Evolutionary conservation across 257 asterid genomes (phyloP).

Genomic region (Schizonepeta tenuifolia): DNA sequence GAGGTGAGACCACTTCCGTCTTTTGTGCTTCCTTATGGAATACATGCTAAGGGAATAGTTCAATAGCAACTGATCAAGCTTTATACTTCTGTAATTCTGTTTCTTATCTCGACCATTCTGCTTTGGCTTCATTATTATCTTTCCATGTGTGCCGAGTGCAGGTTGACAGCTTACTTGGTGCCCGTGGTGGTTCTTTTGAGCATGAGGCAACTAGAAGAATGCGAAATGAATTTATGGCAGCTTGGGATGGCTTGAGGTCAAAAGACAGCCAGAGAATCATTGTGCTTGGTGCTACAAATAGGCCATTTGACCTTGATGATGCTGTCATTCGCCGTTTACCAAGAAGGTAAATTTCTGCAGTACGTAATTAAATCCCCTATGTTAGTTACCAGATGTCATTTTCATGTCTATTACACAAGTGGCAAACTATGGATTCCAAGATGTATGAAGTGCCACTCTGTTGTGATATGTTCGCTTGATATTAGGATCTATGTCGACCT

Average conservation of each 20-base stretch:
- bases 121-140: conserved; percentile 16
- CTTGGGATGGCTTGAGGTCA: conserved; percentile 99
- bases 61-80: neutral
- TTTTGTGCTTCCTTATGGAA: conserved; percentile 22
- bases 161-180: conserved; percentile 99
- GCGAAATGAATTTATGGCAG: conserved; percentile 99
- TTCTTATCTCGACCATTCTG: conserved; percentile 4
- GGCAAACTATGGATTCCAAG: neutral
- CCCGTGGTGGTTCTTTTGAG: conserved; percentile 96
- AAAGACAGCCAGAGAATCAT: conserved; percentile 94
- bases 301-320: conserved; percentile 99
- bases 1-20: conserved; percentile 63
- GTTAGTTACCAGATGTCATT: neutral
- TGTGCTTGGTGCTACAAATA: conserved; percentile 97
- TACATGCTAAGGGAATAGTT: conserved; percentile 8
- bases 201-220: conserved; percentile 99
- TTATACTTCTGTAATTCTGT: neutral
- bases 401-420: neutral
- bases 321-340: conserved; percentile 99
- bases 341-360: conserved; percentile 60
- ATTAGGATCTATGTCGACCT: conserved; percentile 90
- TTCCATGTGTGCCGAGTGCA: conserved; percentile 33
- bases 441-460: conserved; percentile 20
- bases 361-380: neutral
- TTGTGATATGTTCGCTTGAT: conserved; percentile 32